phyloP scores from a whole-genome alignment of 495 filamentous ascomycete genomes.

The Pyronema omphalodes region DNA sequence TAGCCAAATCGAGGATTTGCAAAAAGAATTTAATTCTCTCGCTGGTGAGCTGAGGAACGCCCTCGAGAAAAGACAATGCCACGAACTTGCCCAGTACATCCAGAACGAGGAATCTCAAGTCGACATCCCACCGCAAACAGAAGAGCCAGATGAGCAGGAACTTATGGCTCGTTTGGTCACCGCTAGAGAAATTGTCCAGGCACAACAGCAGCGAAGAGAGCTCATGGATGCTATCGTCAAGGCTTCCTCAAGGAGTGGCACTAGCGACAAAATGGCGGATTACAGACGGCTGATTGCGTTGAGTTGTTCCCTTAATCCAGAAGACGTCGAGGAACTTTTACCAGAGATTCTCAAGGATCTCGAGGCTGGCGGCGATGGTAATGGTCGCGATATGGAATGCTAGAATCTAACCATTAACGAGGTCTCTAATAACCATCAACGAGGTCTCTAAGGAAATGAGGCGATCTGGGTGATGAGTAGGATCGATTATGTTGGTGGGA shows the following conservation, averaged over 20 bases:
- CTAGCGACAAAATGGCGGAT: constrained; percentile 23
- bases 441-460: not conserved
- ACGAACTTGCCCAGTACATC: constrained; percentile 12
- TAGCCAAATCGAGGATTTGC: constrained; percentile 17
- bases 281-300: constrained; percentile 24
- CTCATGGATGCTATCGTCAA: constrained; percentile 23
- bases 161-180: constrained; percentile 14
- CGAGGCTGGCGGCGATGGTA: constrained; percentile 17
- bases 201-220: constrained; percentile 12
- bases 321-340: constrained; percentile 25
- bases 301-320: constrained; percentile 20
- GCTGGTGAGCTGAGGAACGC: constrained; percentile 18
- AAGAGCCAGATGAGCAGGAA: not conserved
- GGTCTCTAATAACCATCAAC: too few relatives aligned
- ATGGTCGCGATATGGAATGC: too few relatives aligned
- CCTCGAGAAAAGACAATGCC: constrained; percentile 17
- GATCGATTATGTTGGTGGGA: not conserved
- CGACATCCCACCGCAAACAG: not conserved
- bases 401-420: too few relatives aligned
- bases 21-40: constrained; percentile 11
- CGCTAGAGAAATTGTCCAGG: constrained; percentile 13
- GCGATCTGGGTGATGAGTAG: not conserved
- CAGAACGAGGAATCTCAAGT: constrained; percentile 11
- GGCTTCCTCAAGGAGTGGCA: constrained; percentile 15
- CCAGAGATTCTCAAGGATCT: constrained; percentile 25